Percentiles rank a stretch among this genome's conserved stretches.
Evolutionary conservation across 225 moss, liverwort and hornwort species (phyloP).

Genomic region (Sphagnum tenellum): DNA sequence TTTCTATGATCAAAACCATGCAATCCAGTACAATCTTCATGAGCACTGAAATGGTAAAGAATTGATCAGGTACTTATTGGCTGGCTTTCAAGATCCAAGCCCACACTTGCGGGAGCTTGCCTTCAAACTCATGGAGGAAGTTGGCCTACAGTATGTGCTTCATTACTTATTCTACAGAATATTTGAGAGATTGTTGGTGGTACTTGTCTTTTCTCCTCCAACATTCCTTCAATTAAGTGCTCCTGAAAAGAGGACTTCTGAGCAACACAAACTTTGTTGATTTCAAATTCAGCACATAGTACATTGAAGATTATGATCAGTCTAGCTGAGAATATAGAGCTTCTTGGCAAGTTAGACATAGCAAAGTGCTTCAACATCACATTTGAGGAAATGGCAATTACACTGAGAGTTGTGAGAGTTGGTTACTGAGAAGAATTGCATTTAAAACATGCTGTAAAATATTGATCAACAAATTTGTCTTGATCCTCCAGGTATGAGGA

Average conservation of each 20-base stretch:
- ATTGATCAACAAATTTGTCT: background rate
- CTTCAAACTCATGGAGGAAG: slow-evolving; percentile 71
- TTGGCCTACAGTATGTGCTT: slow-evolving; percentile 63
- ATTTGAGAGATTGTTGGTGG: too few species aligned
- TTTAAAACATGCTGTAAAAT: background rate
- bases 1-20: too few species aligned
- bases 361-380: too few species aligned
- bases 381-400: background rate
- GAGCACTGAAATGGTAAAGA: too few species aligned
- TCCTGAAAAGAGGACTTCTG: too few species aligned
- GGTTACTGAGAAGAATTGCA: background rate
- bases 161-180: too few species aligned
- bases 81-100: slow-evolving; percentile 77
- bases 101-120: slow-evolving; percentile 62
- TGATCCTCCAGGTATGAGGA: slow-evolving; percentile 59
- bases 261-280: too few species aligned
- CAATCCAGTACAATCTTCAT: too few species aligned
- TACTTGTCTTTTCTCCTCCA: too few species aligned
- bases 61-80: slow-evolving; percentile 60
- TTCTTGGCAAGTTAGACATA: background rate
- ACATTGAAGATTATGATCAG: background rate
- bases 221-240: too few species aligned
- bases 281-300: too few species aligned
- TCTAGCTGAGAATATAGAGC: background rate
- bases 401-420: slow-evolving; percentile 4